Evolutionary conservation across 495 filamentous ascomycete genomes (phyloP).

Genomic region (Lophiotrema nucula): DNA sequence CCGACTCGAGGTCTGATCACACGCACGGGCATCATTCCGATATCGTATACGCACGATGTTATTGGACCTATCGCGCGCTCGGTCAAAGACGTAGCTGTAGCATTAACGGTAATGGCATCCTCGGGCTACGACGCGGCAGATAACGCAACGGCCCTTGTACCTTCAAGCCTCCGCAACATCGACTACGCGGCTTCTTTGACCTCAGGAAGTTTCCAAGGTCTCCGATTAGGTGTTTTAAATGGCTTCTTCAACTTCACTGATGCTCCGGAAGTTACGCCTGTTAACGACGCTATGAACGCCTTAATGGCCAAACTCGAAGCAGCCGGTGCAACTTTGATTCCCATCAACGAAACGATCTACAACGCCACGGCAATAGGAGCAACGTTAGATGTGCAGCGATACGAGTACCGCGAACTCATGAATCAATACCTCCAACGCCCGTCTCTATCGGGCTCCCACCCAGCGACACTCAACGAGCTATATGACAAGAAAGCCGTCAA

Average conservation of each 20-base stretch:
- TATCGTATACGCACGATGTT: conserved; percentile 61
- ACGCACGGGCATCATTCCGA: conserved; percentile 55
- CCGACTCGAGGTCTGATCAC: conserved; percentile 59
- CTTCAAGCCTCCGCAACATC: conserved; percentile 35
- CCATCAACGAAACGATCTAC: conserved; percentile 52
- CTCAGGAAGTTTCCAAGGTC: conserved; percentile 42
- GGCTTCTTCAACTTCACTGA: conserved; percentile 50
- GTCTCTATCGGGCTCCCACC: conserved; percentile 31
- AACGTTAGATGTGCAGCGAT: conserved; percentile 55
- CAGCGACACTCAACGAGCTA: conserved; percentile 47
- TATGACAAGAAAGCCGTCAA: conserved; percentile 35
- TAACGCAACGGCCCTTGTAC: conserved; percentile 46
- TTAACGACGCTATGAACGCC: conserved; percentile 49
- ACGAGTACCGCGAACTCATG: conserved; percentile 55
- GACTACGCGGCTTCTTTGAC: conserved; percentile 47
- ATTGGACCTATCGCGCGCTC: conserved; percentile 59
- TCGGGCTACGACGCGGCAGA: conserved; percentile 48
- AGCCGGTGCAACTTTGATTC: conserved; percentile 46
- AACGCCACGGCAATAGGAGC: conserved; percentile 47
- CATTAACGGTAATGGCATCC: conserved; percentile 58
- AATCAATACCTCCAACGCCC: conserved; percentile 49
- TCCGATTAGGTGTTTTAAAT: conserved; percentile 50
- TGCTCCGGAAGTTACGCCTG: conserved; percentile 51
- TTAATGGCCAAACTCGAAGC: conserved; percentile 39
- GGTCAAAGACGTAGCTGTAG: conserved; percentile 53